phyloP scores from a whole-genome alignment of 306 rosid genomes.

The Herpetospermum pedunculosum region DNA sequence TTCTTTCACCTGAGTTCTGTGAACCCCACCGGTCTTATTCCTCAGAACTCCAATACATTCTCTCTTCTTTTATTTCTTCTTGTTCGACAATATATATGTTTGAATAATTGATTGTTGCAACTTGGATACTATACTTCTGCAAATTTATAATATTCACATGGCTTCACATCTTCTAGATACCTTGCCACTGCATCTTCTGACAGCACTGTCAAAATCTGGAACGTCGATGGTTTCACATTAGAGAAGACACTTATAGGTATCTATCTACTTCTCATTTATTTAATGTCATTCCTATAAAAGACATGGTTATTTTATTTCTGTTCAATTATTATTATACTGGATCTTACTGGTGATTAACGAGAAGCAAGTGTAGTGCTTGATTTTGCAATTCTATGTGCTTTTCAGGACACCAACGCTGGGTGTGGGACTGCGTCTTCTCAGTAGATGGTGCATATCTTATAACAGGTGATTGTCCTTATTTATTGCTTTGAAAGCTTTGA shows the following conservation, averaged over 20 bases:
- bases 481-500: background rate
- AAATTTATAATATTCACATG: conserved; percentile 7
- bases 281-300: background rate
- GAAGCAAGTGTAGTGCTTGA: conserved; percentile 9
- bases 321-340: background rate
- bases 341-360: background rate
- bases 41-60: background rate
- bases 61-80: background rate
- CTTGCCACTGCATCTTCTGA: conserved; percentile 97
- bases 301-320: background rate
- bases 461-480: conserved; percentile 43
- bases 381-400: conserved; percentile 16
- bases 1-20: conserved; percentile 91
- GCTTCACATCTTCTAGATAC: conserved; percentile 40
- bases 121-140: background rate
- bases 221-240: conserved; percentile 90
- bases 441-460: conserved; percentile 97
- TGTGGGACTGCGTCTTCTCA: conserved; percentile 99
- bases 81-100: background rate
- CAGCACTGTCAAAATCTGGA: conserved; percentile 93
- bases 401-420: conserved; percentile 93
- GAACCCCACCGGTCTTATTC: conserved; percentile 77
- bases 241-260: conserved; percentile 86
- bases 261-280: background rate
- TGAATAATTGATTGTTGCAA: background rate